Evolutionary conservation across 768 basidiomycete species (phyloP).

Genomic region (Russula vinacea): DNA sequence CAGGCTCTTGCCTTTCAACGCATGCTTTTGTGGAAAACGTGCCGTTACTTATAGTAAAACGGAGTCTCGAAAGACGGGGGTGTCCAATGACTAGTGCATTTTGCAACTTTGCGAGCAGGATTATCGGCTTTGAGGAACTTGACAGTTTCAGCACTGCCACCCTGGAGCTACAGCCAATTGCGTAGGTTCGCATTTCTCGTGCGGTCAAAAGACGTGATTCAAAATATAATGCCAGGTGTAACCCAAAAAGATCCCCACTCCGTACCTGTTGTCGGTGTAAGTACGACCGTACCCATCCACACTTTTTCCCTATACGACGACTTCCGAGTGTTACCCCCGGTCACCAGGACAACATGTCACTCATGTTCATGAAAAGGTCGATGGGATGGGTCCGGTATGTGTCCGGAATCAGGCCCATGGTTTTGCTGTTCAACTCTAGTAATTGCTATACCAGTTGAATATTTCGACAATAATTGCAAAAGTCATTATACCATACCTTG

Average conservation of each 20-base stretch:
- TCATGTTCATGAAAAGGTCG: slow-evolving; percentile 10
- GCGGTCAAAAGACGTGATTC: slow-evolving; percentile 10
- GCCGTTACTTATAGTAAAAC: slow-evolving; percentile 92
- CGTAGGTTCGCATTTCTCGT: slow-evolving; percentile 42
- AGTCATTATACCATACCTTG: slow-evolving; percentile 9
- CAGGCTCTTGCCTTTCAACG: slow-evolving; percentile 78
- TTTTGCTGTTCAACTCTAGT: slow-evolving; percentile 17
- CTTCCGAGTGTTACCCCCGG: background rate
- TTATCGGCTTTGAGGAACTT: slow-evolving; percentile 93
- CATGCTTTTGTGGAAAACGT: slow-evolving; percentile 90
- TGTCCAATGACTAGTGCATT: slow-evolving; percentile 30
- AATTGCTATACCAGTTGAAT: slow-evolving; percentile 4
- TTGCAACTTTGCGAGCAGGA: slow-evolving; percentile 18
- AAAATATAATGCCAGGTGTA: slow-evolving; percentile 45
- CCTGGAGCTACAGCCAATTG: slow-evolving; percentile 75
- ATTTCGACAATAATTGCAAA: background rate
- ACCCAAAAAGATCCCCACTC: slow-evolving; percentile 47
- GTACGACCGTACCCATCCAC: background rate
- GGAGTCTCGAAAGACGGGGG: slow-evolving; percentile 87
- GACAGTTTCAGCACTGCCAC: slow-evolving; percentile 82
- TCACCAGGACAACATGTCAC: slow-evolving; percentile 13
- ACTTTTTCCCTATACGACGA: background rate
- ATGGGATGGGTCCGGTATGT: slow-evolving; percentile 7
- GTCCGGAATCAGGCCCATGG: slow-evolving; percentile 14
- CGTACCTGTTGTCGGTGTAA: slow-evolving; percentile 37